These are phyloP conservation scores for Cyanidiococcus yangmingshanensis DNA, from an alignment of 23 red algal genomes.

Conservation along the genomic window DNA sequence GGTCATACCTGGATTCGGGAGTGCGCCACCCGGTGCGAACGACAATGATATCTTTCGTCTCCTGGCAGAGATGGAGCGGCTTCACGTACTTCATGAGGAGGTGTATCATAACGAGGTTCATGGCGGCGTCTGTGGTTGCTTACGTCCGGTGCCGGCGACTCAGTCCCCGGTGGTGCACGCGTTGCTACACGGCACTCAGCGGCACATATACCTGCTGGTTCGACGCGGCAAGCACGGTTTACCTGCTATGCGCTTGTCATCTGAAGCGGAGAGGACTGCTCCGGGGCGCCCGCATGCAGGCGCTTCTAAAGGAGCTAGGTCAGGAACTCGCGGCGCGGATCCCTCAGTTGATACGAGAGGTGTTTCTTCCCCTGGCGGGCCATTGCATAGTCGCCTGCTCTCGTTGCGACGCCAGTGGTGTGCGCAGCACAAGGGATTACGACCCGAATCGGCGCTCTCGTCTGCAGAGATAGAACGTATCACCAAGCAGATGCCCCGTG, in stretches of 20 bases:
- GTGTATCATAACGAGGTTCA: conserved; percentile 12
- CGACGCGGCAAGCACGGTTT: conserved; percentile 17
- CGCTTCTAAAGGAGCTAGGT: not conserved
- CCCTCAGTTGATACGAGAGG: not conserved
- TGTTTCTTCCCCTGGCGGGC: not conserved
- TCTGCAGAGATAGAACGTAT: not conserved
- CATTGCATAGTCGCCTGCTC: not conserved
- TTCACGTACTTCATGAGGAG: conserved; percentile 1
- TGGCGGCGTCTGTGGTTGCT: conserved; percentile 12
- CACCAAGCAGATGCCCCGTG: not conserved
- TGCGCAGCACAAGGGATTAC: not conserved
- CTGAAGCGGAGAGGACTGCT: not conserved
- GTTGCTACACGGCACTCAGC: not conserved
- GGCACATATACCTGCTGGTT: conserved; percentile 3
- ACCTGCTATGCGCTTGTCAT: not conserved
- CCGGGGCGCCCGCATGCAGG: not conserved
- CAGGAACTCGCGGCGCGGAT: not conserved
- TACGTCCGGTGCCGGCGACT: not conserved
- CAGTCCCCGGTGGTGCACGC: not conserved
- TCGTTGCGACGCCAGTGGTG: not conserved
- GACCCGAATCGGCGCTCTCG: not conserved
- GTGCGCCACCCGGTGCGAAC: conserved; percentile 9
- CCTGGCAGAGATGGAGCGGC: conserved; percentile 13
- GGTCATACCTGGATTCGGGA: conserved; percentile 4
- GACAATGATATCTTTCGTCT: conserved; percentile 18